phyloP scores from a whole-genome alignment of 2,329 filamentous ascomycete species.

The Exserohilum rostratum region DNA sequence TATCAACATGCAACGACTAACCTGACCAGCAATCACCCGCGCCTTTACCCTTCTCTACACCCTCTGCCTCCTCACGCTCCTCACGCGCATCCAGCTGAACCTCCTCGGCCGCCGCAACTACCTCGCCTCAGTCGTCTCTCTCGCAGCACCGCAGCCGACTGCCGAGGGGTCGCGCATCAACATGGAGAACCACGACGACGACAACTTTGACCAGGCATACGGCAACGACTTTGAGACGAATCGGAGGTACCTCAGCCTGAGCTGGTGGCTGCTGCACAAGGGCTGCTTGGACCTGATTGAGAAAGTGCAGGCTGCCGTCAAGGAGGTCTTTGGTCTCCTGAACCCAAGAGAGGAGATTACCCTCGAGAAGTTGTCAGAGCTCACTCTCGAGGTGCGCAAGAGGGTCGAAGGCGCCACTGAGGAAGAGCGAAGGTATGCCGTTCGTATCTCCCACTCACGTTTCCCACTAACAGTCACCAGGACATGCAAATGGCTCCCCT shows the following conservation, averaged over 20 bases:
- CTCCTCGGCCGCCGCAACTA: constrained; percentile 94
- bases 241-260: constrained; percentile 91
- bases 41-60: constrained; percentile 93
- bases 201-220: constrained; percentile 78
- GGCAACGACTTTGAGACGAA: constrained; percentile 97
- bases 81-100: constrained; percentile 95
- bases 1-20: constrained; percentile 22
- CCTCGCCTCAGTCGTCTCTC: constrained; percentile 89
- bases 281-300: constrained; percentile 85
- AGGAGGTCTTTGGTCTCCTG: constrained; percentile 84
- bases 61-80: constrained; percentile 82
- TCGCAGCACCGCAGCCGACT: constrained; percentile 72
- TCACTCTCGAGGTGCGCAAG: constrained; percentile 83
- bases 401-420: constrained; percentile 78
- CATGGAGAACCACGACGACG: constrained; percentile 92
- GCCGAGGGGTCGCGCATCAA: constrained; percentile 77
- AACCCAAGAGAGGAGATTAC: constrained; percentile 89
- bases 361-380: constrained; percentile 76
- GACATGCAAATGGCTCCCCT: constrained; percentile 76
- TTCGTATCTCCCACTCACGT: not conserved
- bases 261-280: constrained; percentile 94
- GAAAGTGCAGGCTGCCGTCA: constrained; percentile 83
- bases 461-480: constrained; percentile 37
- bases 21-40: constrained; percentile 75
- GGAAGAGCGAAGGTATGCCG: constrained; percentile 61